These are phyloP conservation scores for Borealophlyctis nickersoniae DNA, from an alignment of 192 early-diverging fungal genomes.

Conservation along the genomic window DNA sequence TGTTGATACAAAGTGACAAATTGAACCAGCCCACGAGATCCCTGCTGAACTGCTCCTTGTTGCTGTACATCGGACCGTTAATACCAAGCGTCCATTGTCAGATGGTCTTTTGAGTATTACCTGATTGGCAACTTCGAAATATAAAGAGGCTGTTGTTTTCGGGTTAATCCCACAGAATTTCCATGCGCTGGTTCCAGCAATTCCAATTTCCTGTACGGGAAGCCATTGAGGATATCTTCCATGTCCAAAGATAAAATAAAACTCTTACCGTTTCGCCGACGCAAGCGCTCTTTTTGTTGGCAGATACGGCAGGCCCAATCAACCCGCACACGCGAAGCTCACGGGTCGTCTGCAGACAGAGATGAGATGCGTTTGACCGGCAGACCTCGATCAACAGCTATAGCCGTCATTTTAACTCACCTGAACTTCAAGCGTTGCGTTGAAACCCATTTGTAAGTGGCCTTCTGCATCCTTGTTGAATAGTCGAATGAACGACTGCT, in stretches of 20 bases:
- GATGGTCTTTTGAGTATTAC: conserved; percentile 29
- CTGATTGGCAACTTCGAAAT: conserved; percentile 96
- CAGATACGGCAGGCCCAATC: conserved; percentile 93
- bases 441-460: conserved; percentile 93
- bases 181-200: conserved; percentile 94
- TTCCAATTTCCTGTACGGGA: conserved; percentile 81
- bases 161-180: conserved; percentile 86
- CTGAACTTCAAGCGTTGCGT: conserved; percentile 94
- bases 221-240: too few species aligned
- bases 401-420: conserved; percentile 27
- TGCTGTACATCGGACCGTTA: too few species aligned
- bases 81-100: background rate
- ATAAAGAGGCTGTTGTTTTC: conserved; percentile 81
- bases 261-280: conserved; percentile 80
- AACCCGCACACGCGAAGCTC: conserved; percentile 95
- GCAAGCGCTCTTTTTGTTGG: conserved; percentile 81
- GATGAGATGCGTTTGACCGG: background rate
- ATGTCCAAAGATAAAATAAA: too few species aligned
- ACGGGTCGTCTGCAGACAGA: conserved; percentile 71
- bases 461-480: conserved; percentile 90
- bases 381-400: background rate
- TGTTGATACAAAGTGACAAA: conserved; percentile 97
- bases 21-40: conserved; percentile 86
- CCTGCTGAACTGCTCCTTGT: conserved; percentile 74
- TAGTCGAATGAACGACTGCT: conserved; percentile 92